These are phyloP conservation scores for Camelina sativa DNA, from an alignment of 345 rosid species.

Conservation along the genomic window DNA sequence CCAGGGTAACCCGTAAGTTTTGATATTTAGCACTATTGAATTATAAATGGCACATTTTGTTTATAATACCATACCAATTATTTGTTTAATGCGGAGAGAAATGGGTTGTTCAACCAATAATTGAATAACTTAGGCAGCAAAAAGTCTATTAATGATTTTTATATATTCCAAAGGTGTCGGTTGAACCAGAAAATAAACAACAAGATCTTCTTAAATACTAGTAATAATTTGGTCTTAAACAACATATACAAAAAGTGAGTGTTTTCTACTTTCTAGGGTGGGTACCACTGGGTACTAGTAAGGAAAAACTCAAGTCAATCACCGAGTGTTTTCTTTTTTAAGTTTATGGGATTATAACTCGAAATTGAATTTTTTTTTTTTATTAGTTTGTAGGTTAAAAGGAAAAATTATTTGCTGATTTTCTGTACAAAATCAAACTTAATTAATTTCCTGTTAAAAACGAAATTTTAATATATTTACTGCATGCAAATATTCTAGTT, in stretches of 20 bases:
- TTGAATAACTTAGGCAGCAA: slow-evolving; percentile 1
- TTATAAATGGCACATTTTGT: not conserved
- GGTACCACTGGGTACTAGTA: too few relatives aligned
- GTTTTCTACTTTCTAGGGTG: too few relatives aligned
- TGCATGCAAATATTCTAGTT: not conserved
- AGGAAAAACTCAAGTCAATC: too few relatives aligned
- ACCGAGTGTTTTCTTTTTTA: too few relatives aligned
- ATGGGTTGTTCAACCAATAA: slow-evolving; percentile 20
- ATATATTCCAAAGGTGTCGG: slow-evolving; percentile 11
- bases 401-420: too few relatives aligned
- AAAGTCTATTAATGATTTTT: not conserved
- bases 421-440: too few relatives aligned
- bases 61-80: not conserved
- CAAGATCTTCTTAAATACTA: not conserved
- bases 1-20: not conserved
- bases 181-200: slow-evolving; percentile 11
- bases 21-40: not conserved
- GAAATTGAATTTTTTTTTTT: not conserved
- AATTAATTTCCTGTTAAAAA: not conserved
- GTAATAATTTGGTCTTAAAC: not conserved
- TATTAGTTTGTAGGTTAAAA: too few relatives aligned
- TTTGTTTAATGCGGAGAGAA: not conserved
- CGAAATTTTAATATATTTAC: not conserved
- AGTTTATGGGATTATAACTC: not conserved
- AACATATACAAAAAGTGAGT: not conserved